phyloP scores from a whole-genome alignment of 257 asterid species.

The Pogostemon cablin region DNA sequence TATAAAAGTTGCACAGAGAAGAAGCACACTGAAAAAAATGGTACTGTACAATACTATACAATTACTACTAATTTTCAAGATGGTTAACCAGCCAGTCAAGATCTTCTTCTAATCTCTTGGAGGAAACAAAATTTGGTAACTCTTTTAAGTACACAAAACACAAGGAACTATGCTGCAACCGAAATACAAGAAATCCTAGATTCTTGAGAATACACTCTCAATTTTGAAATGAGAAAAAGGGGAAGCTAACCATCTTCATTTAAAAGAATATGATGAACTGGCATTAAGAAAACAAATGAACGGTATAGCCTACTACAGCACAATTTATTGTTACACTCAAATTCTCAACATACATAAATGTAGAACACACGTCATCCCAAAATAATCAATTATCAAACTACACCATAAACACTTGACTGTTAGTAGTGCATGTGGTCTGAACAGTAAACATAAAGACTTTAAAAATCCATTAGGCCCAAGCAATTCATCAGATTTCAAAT shows the following conservation, averaged over 20 bases:
- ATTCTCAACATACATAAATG: conserved; percentile 14
- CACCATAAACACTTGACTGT: neutral
- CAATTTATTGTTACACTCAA: neutral
- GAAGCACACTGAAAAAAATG: neutral
- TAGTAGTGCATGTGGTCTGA: conserved; percentile 26
- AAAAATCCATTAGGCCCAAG: conserved; percentile 21
- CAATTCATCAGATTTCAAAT: conserved; percentile 24
- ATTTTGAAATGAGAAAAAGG: neutral
- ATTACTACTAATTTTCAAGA: neutral
- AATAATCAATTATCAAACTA: conserved; percentile 1
- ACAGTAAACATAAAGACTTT: neutral
- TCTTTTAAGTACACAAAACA: neutral
- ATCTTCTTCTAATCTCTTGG: no score
- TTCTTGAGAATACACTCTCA: neutral
- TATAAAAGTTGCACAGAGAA: conserved; percentile 14
- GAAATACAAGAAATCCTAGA: no score
- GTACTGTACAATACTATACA: neutral
- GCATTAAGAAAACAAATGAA: conserved; percentile 19
- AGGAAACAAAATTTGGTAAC: neutral
- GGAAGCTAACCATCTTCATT: conserved; percentile 11
- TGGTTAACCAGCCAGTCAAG: conserved; percentile 9
- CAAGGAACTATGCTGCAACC: no score
- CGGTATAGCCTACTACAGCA: conserved; percentile 21
- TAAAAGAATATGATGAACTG: neutral
- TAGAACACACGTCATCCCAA: neutral